Base-by-base conservation (phyloP, 2,329 filamentous ascomycete genomes). In the Fusarium pseudonygamai region DNA sequence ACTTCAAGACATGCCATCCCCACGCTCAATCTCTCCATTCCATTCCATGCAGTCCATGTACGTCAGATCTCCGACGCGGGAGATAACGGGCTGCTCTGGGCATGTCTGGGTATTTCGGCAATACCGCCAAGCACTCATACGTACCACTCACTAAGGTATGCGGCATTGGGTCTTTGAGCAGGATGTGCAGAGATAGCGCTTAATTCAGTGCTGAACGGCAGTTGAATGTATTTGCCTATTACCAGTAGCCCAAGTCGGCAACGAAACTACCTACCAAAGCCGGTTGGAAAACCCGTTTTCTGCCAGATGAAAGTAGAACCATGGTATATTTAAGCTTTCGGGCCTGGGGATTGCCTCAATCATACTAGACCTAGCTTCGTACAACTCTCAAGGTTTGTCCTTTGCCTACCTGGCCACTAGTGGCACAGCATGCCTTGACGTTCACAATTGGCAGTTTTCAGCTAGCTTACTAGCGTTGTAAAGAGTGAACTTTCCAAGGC, bases 331-430 rank as follows among this genome's bases (percentile, higher is more conserved):
- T 69, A 69, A 30, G 56, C 49, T 69, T 69, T 59, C 20, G 18
- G 39, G 28, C 40, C 30, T 49, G 65, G 65, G 22, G 67, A 69
- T 69, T 50, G 67, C 67, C 68, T 69, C 65, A 69, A 40, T 15
- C 18, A 34, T 39, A 37, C n/a, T 14, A 34, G 28, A 32, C 46
- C 65, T 66, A 47, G 43, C 30, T 36, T 37, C 18, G 16, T 18
- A 36, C 30, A 30, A 37, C 13, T 46, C 42, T 34, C 30, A 45
- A 37, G 42, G 36, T 40, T 52, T 42, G 24, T 40, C 50, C 50
- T 28, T 39, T 40, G 24, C 50, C 34, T 28, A 22, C 20, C 32
- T 55, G 42, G 26, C 45, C 16, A 15, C 15, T 50, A 50, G 36
- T 32, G 24, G 26, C 30, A 42, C 37, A 20, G 12, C 32, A 26